Conservation (phyloP, 2,329 filamentous ascomycete species). For the Uncinocarpus reesii region DNA sequence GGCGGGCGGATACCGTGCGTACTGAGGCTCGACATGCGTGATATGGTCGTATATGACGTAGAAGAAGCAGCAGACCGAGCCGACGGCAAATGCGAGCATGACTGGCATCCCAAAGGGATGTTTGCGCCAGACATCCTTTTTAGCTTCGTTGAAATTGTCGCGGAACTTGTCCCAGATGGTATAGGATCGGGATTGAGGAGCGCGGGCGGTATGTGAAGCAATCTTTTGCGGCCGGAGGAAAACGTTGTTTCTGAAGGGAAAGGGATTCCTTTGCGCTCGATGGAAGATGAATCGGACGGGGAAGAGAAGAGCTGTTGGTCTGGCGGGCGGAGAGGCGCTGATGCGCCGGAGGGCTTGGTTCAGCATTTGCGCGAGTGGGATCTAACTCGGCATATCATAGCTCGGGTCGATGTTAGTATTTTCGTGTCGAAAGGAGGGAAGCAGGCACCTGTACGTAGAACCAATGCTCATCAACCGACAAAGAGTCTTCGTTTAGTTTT, state of each 20-base stretch:
- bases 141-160: constrained; percentile 29
- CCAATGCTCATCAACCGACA: no score
- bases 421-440: neutral
- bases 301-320: constrained; percentile 16
- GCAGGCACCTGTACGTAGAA: no score
- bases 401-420: neutral
- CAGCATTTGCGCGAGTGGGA: constrained; percentile 19
- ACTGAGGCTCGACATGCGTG: constrained; percentile 33
- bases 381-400: constrained; percentile 6
- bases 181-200: constrained; percentile 13
- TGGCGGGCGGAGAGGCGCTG: constrained; percentile 19
- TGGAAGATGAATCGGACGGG: constrained; percentile 5
- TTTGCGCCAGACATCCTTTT: constrained; percentile 34
- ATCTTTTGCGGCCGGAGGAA: neutral
- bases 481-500: no score
- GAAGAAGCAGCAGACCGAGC: constrained; percentile 27
- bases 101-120: constrained; percentile 35
- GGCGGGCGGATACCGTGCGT: constrained; percentile 36
- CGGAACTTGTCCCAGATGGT: constrained; percentile 23
- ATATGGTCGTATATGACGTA: constrained; percentile 38
- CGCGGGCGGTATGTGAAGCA: no score
- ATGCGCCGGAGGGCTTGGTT: constrained; percentile 24
- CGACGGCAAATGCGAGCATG: constrained; percentile 32
- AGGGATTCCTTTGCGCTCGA: constrained; percentile 6
- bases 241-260: constrained; percentile 11